phyloP scores from a whole-genome alignment of 768 basidiomycete genomes.

The Xanthoconium stramineum region DNA sequence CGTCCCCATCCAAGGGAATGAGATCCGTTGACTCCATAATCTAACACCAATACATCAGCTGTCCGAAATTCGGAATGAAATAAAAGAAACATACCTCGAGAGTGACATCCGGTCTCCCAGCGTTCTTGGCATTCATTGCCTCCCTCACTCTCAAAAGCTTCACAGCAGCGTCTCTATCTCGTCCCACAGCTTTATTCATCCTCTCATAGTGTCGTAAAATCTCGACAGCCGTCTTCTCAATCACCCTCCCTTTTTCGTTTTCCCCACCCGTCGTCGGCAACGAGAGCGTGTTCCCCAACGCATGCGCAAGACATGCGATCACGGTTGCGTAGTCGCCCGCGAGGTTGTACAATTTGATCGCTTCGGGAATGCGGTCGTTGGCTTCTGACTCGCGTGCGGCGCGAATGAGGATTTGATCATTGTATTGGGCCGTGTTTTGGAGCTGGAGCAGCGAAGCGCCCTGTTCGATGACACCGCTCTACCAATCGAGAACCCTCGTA shows the following conservation, averaged over 20 bases:
- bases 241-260: constrained; percentile 56
- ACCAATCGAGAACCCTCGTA: neutral
- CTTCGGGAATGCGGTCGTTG: constrained; percentile 83
- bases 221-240: constrained; percentile 74
- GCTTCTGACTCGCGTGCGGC: constrained; percentile 81
- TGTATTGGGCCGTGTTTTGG: constrained; percentile 61
- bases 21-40: constrained; percentile 85
- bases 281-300: constrained; percentile 79
- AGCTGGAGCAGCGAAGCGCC: constrained; percentile 75
- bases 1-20: constrained; percentile 82
- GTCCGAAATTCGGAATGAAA: neutral
- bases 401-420: constrained; percentile 76
- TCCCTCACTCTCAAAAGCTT: constrained; percentile 77
- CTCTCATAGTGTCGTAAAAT: constrained; percentile 80
- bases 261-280: constrained; percentile 51
- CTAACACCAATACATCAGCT: constrained; percentile 35
- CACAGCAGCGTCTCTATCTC: constrained; percentile 70
- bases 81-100: constrained; percentile 61
- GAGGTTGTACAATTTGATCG: constrained; percentile 93
- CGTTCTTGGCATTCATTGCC: constrained; percentile 72
- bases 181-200: constrained; percentile 68
- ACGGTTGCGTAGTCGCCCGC: constrained; percentile 90
- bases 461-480: constrained; percentile 89
- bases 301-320: constrained; percentile 80
- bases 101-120: constrained; percentile 69